These are phyloP conservation scores for Ceratobasidium sp. DNA, from an alignment of 1,284 basidiomycete genomes.

Conservation along the genomic window DNA sequence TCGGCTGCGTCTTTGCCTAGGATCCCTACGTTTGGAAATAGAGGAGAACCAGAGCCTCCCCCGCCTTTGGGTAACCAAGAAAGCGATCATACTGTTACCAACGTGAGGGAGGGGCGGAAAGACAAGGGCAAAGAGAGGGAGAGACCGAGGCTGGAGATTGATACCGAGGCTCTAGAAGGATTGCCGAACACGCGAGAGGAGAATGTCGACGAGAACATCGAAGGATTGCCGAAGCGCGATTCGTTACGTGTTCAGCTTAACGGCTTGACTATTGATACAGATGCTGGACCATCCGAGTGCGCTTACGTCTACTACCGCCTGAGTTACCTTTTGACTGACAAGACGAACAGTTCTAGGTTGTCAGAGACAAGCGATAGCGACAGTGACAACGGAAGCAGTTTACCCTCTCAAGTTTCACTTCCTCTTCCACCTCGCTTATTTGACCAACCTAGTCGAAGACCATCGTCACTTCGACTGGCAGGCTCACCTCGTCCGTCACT, in stretches of 20 bases:
- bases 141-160: not conserved
- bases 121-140: not conserved
- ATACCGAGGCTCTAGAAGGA: not conserved
- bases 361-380: not conserved
- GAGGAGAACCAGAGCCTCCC: conserved; percentile 18
- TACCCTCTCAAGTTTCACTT: conserved; percentile 18
- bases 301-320: not conserved
- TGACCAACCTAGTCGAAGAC: conserved; percentile 8
- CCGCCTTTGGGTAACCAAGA: not conserved
- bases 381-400: not conserved
- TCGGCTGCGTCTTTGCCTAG: conserved; percentile 18
- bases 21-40: conserved; percentile 25
- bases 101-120: not conserved
- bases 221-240: conserved; percentile 4
- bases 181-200: not conserved
- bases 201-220: not conserved
- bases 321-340: not conserved
- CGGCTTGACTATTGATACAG: conserved; percentile 9
- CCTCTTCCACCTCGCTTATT: conserved; percentile 8
- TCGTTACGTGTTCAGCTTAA: conserved; percentile 23
- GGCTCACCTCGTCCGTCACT: conserved; percentile 13
- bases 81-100: not conserved
- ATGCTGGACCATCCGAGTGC: conserved; percentile 14
- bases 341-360: not conserved
- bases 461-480: conserved; percentile 5